Percentiles rank a stretch among this genome's conserved stretches.
Conservation (phyloP, 2,329 filamentous ascomycete species). For the Lecanicillium sp. region DNA sequence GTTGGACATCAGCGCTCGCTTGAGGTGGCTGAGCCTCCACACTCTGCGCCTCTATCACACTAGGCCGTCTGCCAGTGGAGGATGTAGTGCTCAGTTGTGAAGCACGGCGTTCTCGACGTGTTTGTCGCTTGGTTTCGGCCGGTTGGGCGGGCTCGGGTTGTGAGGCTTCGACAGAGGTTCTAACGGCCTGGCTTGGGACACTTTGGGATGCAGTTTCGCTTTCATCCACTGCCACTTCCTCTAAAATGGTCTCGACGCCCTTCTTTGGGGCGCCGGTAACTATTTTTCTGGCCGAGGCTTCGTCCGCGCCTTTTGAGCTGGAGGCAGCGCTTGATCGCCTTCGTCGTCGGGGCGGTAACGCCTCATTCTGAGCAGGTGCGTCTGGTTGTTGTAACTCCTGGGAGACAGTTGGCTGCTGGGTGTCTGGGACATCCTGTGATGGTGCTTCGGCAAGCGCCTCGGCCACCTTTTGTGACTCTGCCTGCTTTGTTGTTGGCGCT, state of each 20-base stretch:
- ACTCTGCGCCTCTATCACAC: background rate
- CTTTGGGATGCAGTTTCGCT: too few species aligned
- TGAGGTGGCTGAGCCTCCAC: slow-evolving; percentile 1
- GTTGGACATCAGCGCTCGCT: slow-evolving; percentile 1
- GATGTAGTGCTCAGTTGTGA: slow-evolving; percentile 1
- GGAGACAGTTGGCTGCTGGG: background rate
- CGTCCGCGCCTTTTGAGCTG: background rate
- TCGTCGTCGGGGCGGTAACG: slow-evolving; percentile 1
- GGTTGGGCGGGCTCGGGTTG: background rate
- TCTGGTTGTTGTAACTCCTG: background rate
- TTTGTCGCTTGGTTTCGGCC: slow-evolving; percentile 2
- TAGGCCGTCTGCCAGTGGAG: background rate
- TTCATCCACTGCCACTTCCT: background rate
- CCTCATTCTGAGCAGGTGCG: background rate
- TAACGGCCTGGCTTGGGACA: too few species aligned
- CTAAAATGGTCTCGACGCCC: background rate
- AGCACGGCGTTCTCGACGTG: slow-evolving; percentile 3
- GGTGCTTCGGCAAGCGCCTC: slow-evolving; percentile 10
- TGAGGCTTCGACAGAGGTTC: background rate
- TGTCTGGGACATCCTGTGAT: slow-evolving; percentile 1
- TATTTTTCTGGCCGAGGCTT: background rate
- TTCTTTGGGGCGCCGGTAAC: background rate
- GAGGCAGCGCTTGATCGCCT: slow-evolving; percentile 7
- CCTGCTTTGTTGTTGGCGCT: slow-evolving; percentile 13
- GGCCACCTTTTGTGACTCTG: slow-evolving; percentile 10